Percentiles rank a stretch among this genome's conserved stretches.
These are phyloP conservation scores for Clavariopsis aquatica DNA, from an alignment of 495 filamentous ascomycete genomes.

Conservation along the genomic window DNA sequence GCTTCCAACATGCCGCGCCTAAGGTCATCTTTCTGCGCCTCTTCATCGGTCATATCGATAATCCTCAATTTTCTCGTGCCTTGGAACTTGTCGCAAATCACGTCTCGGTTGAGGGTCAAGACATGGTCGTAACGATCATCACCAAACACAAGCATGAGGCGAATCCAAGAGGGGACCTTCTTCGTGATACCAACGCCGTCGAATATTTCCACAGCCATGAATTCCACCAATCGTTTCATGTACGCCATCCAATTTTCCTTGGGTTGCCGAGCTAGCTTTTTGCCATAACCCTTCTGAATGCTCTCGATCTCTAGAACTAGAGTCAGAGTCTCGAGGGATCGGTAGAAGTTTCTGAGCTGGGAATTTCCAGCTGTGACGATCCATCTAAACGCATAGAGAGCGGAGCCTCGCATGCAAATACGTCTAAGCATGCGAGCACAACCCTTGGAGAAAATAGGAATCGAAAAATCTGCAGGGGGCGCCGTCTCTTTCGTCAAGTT, in stretches of 20 bases:
- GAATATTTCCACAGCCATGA: constrained; percentile 3
- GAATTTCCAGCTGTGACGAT: constrained; percentile 2
- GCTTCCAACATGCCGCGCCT: constrained; percentile 13
- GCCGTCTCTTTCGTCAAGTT: constrained; percentile 5
- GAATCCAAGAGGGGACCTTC: constrained; percentile 20
- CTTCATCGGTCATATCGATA: not conserved
- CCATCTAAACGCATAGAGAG: constrained; percentile 9
- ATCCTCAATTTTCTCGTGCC: not conserved
- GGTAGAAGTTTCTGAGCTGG: constrained; percentile 6
- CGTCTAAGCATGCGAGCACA: constrained; percentile 4
- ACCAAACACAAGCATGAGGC: constrained; percentile 8
- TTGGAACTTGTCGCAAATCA: not conserved
- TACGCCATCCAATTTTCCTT: constrained; percentile 11
- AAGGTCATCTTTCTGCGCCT: not conserved
- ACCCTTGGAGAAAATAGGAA: constrained; percentile 6
- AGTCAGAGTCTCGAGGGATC: constrained; percentile 5
- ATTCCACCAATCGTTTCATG: constrained; percentile 1
- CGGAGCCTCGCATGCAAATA: not conserved
- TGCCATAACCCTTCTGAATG: not conserved
- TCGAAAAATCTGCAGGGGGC: constrained; percentile 17
- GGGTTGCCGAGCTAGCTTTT: not conserved
- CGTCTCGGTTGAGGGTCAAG: not conserved
- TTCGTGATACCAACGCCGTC: constrained; percentile 3
- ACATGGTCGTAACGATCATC: constrained; percentile 1
- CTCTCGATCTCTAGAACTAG: constrained; percentile 20